Conservation (phyloP, 352 stramenopile species). For the Phytophthora vignae region DNA sequence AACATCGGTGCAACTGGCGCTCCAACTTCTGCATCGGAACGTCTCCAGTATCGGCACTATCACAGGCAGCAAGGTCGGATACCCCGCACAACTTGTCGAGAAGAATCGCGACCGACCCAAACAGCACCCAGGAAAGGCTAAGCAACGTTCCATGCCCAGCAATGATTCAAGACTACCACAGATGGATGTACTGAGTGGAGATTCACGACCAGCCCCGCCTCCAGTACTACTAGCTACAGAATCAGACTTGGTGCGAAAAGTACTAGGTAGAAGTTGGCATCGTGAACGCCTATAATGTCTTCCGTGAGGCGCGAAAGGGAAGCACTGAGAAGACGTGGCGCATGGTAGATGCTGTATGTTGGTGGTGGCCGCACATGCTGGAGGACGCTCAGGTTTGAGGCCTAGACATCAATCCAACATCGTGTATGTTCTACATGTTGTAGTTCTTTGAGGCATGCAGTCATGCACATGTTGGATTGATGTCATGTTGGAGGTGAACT, state of each 20-base stretch:
- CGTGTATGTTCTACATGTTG: too few relatives aligned
- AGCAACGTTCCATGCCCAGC: not conserved
- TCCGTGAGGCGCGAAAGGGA: constrained; percentile 9
- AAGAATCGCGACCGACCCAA: constrained; percentile 1
- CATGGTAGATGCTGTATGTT: not conserved
- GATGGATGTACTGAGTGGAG: not conserved
- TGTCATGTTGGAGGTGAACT: too few relatives aligned
- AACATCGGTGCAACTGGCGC: constrained; percentile 25
- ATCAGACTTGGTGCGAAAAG: constrained; percentile 5
- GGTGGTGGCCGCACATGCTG: not conserved
- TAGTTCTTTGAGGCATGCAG: too few relatives aligned
- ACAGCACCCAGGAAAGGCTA: not conserved
- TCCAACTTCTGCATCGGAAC: constrained; percentile 20
- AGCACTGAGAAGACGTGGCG: not conserved
- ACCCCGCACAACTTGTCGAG: not conserved
- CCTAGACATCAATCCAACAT: too few relatives aligned
- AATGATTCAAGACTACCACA: not conserved
- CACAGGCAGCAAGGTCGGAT: not conserved
- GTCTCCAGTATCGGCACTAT: constrained; percentile 23
- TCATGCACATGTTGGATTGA: too few relatives aligned
- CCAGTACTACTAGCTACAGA: not conserved
- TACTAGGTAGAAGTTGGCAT: constrained; percentile 38
- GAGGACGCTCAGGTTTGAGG: too few relatives aligned
- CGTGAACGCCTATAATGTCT: constrained; percentile 29
- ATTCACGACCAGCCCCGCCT: not conserved